Conservation (phyloP, 2,329 filamentous ascomycete species). For the Cytospora leucostoma region DNA sequence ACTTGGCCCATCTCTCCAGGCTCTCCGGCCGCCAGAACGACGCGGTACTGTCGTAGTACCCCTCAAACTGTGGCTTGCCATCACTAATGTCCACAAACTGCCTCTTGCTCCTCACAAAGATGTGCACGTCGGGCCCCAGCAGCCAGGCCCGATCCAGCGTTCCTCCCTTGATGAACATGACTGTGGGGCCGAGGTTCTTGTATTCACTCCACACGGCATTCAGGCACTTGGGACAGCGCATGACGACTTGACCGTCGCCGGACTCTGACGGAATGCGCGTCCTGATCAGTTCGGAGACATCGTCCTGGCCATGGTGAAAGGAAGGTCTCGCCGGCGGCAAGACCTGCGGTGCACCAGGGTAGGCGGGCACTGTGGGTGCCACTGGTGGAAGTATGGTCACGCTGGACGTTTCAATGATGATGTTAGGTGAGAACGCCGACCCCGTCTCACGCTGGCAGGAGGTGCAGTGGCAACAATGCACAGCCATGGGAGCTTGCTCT, state of each 20-base stretch:
- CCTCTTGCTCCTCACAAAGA: slow-evolving; percentile 43
- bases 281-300: neutral
- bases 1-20: slow-evolving; percentile 34
- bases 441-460: slow-evolving; percentile 49
- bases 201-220: slow-evolving; percentile 47
- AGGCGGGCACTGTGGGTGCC: slow-evolving; percentile 30
- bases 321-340: slow-evolving; percentile 20
- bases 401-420: slow-evolving; percentile 43
- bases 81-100: slow-evolving; percentile 42
- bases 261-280: slow-evolving; percentile 42
- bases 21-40: slow-evolving; percentile 38
- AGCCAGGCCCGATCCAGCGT: slow-evolving; percentile 45
- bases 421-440: slow-evolving; percentile 43
- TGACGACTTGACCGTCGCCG: slow-evolving; percentile 43
- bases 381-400: slow-evolving; percentile 38
- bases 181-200: slow-evolving; percentile 34
- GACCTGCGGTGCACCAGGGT: slow-evolving; percentile 11
- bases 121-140: slow-evolving; percentile 48
- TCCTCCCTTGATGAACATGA: slow-evolving; percentile 45
- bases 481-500: slow-evolving; percentile 53
- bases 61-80: slow-evolving; percentile 41
- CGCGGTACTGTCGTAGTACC: slow-evolving; percentile 38
- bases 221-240: slow-evolving; percentile 46
- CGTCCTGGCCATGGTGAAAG: neutral
- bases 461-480: slow-evolving; percentile 51